Evolutionary conservation across 169 alveolate species (phyloP).

Genomic region (Cryptosporidium ryanae): DNA sequence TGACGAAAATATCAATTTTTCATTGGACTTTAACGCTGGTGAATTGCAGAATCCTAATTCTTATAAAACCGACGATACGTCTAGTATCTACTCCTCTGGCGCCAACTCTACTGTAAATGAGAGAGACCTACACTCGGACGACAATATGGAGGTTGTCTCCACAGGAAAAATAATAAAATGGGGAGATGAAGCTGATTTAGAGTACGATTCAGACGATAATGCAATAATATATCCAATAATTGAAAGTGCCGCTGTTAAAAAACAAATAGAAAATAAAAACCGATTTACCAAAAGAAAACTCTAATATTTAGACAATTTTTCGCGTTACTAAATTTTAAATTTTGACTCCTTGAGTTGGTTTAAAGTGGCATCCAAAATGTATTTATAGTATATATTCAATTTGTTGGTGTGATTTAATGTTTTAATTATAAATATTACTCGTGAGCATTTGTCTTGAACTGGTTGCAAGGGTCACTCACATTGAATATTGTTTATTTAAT

Average conservation of each 20-base stretch:
- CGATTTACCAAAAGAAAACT: constrained; percentile 84
- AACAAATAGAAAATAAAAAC: constrained; percentile 62
- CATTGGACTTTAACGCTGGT: neutral
- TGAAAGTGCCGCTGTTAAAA: constrained; percentile 46
- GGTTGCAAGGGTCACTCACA: constrained; percentile 88
- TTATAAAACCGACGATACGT: constrained; percentile 5
- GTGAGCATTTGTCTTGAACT: constrained; percentile 77
- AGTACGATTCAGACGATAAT: constrained; percentile 64
- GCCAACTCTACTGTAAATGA: constrained; percentile 4
- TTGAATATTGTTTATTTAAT: neutral
- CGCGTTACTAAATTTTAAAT: too few species aligned
- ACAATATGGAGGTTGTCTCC: constrained; percentile 4
- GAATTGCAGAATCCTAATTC: neutral
- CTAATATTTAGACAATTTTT: constrained; percentile 91
- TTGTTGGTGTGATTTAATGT: too few species aligned
- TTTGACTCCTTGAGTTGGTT: too few species aligned
- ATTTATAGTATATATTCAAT: too few species aligned
- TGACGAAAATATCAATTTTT: neutral
- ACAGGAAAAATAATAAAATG: constrained; percentile 17
- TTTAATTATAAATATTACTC: too few species aligned
- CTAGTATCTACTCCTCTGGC: constrained; percentile 36
- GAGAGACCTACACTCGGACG: neutral
- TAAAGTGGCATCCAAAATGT: too few species aligned
- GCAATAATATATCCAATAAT: constrained; percentile 35
- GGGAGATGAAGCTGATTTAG: constrained; percentile 66